These are phyloP conservation scores for Dittrichia graveolens DNA, from an alignment of 129 eudicot species.

Conservation along the genomic window DNA sequence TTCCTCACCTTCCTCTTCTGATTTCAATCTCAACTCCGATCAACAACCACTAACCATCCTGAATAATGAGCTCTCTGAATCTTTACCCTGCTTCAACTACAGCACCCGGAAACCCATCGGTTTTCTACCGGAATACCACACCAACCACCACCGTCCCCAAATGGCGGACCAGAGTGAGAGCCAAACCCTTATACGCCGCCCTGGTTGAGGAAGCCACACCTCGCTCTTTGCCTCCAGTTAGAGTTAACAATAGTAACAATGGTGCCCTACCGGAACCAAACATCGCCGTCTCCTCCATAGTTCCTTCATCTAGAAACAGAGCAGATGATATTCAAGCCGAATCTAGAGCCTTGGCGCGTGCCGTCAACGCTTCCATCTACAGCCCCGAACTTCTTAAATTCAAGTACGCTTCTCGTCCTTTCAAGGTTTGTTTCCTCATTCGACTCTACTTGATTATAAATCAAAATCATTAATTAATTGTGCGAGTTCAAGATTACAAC, in stretches of 20 bases:
- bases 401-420: constrained; percentile 78
- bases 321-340: constrained; percentile 93
- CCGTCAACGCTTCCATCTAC: constrained; percentile 70
- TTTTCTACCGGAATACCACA: constrained; percentile 27
- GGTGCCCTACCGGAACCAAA: constrained; percentile 20
- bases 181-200: constrained; percentile 38
- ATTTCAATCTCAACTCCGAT: not conserved
- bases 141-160: constrained; percentile 1
- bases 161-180: constrained; percentile 34
- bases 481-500: not conserved
- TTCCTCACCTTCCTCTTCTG: not conserved
- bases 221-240: constrained; percentile 40
- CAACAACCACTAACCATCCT: constrained; percentile 21
- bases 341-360: constrained; percentile 80
- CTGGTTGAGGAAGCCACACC: constrained; percentile 61
- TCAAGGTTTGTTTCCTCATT: constrained; percentile 38
- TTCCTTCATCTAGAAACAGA: constrained; percentile 45
- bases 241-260: constrained; percentile 26
- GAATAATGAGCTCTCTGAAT: constrained; percentile 23
- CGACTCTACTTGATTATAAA: not conserved
- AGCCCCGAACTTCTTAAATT: constrained; percentile 58
- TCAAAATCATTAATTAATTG: not conserved
- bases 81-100: constrained; percentile 33
- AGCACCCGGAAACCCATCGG: constrained; percentile 27
- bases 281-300: constrained; percentile 17